These are phyloP conservation scores for Metarhizium rileyi DNA, from an alignment of 2,329 filamentous ascomycete species.

Conservation along the genomic window DNA sequence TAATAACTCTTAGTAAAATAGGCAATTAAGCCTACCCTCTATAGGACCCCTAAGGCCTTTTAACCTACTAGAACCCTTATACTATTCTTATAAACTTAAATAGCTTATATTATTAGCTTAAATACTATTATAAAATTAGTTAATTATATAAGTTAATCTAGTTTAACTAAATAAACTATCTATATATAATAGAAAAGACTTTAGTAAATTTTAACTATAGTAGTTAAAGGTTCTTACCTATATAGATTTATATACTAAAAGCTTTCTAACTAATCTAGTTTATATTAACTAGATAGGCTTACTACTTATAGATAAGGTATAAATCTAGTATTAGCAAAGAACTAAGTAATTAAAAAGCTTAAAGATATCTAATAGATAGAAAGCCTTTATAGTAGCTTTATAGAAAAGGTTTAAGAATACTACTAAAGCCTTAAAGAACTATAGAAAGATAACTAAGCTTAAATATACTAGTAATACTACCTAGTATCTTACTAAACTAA, in stretches of 20 bases:
- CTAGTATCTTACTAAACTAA: not conserved
- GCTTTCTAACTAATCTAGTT: not conserved
- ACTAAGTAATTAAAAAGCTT: not conserved
- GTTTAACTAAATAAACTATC: no score
- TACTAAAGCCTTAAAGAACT: not conserved
- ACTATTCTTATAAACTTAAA: no score
- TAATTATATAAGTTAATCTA: no score
- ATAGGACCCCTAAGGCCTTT: no score
- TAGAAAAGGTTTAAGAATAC: not conserved
- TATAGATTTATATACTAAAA: not conserved
- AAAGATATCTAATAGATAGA: not conserved
- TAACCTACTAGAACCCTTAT: no score
- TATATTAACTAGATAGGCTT: not conserved
- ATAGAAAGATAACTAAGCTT: not conserved
- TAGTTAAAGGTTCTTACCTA: not conserved
- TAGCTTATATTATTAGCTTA: no score
- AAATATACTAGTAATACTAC: not conserved
- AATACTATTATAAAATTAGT: no score
- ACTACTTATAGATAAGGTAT: not conserved
- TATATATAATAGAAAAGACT: not conserved
- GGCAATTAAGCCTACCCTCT: no score
- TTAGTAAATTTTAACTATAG: not conserved
- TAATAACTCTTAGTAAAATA: no score
- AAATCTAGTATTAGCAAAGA: not conserved
- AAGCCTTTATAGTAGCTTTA: not conserved